Conservation (phyloP, 164 flowering plant genomes). For the Umbellularia californica region DNA sequence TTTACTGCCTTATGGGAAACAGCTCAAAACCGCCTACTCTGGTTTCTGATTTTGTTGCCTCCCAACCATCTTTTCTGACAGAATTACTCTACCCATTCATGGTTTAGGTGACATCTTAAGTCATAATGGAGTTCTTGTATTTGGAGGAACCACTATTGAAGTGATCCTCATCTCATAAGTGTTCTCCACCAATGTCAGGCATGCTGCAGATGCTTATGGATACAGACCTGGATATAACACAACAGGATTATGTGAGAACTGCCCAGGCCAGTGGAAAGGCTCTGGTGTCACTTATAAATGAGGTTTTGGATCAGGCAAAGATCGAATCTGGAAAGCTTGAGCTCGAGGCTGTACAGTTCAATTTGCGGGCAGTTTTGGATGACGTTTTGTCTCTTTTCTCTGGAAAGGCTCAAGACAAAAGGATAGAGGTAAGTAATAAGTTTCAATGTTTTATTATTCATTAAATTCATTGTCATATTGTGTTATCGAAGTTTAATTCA, state of each 20-base stretch:
- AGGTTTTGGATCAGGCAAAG: conserved; percentile 92
- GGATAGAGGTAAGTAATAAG: conserved; percentile 61
- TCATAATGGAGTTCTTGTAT: background rate
- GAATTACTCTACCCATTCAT: no score
- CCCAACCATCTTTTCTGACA: no score
- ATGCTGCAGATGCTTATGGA: conserved; percentile 96
- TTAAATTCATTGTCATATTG: background rate
- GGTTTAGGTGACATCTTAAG: background rate
- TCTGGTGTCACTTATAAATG: conserved; percentile 85
- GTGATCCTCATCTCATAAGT: background rate
- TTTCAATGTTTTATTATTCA: background rate
- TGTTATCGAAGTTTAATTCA: background rate
- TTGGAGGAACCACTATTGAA: background rate
- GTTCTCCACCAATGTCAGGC: conserved; percentile 36
- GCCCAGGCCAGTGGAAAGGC: conserved; percentile 94
- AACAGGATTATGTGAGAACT: conserved; percentile 83
- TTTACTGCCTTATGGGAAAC: no score
- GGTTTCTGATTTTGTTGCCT: no score
- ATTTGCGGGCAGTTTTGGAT: conserved; percentile 74
- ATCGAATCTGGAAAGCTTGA: conserved; percentile 95
- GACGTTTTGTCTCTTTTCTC: conserved; percentile 91
- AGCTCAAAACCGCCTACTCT: no score
- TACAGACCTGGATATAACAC: conserved; percentile 83
- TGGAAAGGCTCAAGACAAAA: conserved; percentile 86
- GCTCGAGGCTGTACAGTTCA: conserved; percentile 79